A percentile compares a stretch with the other conserved stretches of the same genome.
Conservation (phyloP, 2,329 filamentous ascomycete genomes). For the Dactylellina cionopaga region DNA sequence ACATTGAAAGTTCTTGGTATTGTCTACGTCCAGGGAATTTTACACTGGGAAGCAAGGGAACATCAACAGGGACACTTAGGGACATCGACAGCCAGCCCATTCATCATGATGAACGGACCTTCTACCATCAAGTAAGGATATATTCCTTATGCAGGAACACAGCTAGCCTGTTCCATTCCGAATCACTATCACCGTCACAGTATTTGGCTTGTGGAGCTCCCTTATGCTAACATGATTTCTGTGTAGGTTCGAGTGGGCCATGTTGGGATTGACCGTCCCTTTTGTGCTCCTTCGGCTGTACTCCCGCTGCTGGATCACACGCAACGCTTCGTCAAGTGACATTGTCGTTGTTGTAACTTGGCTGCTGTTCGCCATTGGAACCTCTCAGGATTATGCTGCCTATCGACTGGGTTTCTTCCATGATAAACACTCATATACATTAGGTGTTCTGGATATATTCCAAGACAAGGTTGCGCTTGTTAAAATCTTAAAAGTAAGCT, state of each 20-base stretch:
- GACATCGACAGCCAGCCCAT: constrained; percentile 44
- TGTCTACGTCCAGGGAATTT: constrained; percentile 12
- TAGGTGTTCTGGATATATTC: constrained; percentile 29
- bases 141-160: background rate
- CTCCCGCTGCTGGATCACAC: constrained; percentile 52
- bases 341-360: constrained; percentile 45
- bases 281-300: constrained; percentile 53
- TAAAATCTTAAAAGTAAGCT: constrained; percentile 37
- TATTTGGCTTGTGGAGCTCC: background rate
- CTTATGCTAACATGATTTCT: constrained; percentile 22
- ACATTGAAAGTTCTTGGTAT: constrained; percentile 19
- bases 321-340: constrained; percentile 47
- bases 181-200: constrained; percentile 22
- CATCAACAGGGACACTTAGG: constrained; percentile 29
- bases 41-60: constrained; percentile 14
- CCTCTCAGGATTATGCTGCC: constrained; percentile 31
- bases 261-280: constrained; percentile 51
- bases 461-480: constrained; percentile 34
- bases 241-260: constrained; percentile 47
- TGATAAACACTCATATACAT: constrained; percentile 21
- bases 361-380: constrained; percentile 48
- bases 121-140: constrained; percentile 45
- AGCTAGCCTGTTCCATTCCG: constrained; percentile 19
- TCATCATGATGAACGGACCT: constrained; percentile 47
- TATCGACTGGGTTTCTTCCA: constrained; percentile 37